These are phyloP conservation scores for Tothia fuscella DNA, from an alignment of 2,329 filamentous ascomycete genomes.

Conservation along the genomic window DNA sequence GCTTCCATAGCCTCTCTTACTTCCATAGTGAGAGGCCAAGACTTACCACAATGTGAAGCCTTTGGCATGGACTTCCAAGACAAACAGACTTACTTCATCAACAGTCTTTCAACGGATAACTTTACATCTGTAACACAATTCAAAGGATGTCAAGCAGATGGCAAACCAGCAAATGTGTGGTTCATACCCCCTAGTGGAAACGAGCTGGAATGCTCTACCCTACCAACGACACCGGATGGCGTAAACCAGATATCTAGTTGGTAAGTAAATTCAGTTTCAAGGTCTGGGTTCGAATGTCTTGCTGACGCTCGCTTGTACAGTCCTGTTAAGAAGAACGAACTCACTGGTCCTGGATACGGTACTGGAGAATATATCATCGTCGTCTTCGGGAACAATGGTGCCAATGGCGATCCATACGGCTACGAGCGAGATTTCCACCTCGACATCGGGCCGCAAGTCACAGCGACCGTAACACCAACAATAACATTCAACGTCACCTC, in stretches of 20 bases:
- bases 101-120: slow-evolving; percentile 26
- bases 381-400: slow-evolving; percentile 32
- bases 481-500: slow-evolving; percentile 12
- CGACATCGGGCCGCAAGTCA: slow-evolving; percentile 24
- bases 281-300: too few species aligned
- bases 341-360: too few species aligned
- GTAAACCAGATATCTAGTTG: slow-evolving; percentile 30
- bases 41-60: slow-evolving; percentile 9
- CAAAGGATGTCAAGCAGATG: slow-evolving; percentile 17
- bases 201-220: slow-evolving; percentile 30
- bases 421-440: slow-evolving; percentile 32
- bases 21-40: not conserved
- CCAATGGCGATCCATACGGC: slow-evolving; percentile 31
- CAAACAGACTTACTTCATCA: slow-evolving; percentile 35
- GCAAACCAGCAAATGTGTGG: slow-evolving; percentile 29
- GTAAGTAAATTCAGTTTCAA: slow-evolving; percentile 10
- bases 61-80: slow-evolving; percentile 32
- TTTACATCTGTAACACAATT: slow-evolving; percentile 36
- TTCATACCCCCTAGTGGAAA: slow-evolving; percentile 30
- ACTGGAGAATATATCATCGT: slow-evolving; percentile 33
- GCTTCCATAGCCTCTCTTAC: not conserved
- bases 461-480: slow-evolving; percentile 17
- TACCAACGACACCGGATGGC: slow-evolving; percentile 28
- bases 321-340: slow-evolving; percentile 25
- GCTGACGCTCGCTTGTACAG: not conserved